These are phyloP conservation scores for Peniophora sp. DNA, from an alignment of 1,284 basidiomycete genomes.

Conservation along the genomic window DNA sequence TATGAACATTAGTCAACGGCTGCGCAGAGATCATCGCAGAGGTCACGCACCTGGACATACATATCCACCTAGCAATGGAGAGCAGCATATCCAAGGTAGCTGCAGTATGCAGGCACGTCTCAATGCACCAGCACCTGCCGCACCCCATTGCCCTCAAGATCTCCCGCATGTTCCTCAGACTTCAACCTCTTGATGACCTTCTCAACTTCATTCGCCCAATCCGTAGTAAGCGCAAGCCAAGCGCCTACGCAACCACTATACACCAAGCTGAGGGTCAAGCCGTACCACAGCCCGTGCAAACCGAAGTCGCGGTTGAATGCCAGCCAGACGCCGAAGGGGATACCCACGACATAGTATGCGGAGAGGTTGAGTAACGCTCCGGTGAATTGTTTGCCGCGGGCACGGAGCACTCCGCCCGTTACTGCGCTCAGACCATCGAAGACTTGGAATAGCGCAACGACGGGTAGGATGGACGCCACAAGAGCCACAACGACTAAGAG, in stretches of 20 bases:
- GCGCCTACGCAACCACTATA: constrained; percentile 44
- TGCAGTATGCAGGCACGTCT: too few relatives aligned
- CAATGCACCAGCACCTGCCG: too few relatives aligned
- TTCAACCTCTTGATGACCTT: constrained; percentile 45
- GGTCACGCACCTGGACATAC: too few relatives aligned
- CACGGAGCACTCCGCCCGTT: constrained; percentile 69
- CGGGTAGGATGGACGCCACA: constrained; percentile 67
- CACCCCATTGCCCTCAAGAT: constrained; percentile 10
- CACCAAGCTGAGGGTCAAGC: constrained; percentile 52
- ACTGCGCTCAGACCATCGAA: constrained; percentile 69
- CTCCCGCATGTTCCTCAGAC: constrained; percentile 13
- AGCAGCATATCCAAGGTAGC: too few relatives aligned
- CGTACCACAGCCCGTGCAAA: constrained; percentile 61
- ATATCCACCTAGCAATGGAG: too few relatives aligned
- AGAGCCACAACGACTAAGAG: constrained; percentile 49
- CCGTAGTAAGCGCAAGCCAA: constrained; percentile 42
- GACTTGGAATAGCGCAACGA: constrained; percentile 77
- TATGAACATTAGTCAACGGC: too few relatives aligned
- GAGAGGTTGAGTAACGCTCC: constrained; percentile 61
- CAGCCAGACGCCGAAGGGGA: constrained; percentile 60
- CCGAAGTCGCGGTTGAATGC: constrained; percentile 44
- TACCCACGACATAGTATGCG: constrained; percentile 20
- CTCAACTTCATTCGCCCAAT: constrained; percentile 56
- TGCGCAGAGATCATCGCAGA: too few relatives aligned
- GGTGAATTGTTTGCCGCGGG: constrained; percentile 66